Evolutionary conservation across 805 yeast species (phyloP).

Genomic region (Cyberlindnera saturnus): DNA sequence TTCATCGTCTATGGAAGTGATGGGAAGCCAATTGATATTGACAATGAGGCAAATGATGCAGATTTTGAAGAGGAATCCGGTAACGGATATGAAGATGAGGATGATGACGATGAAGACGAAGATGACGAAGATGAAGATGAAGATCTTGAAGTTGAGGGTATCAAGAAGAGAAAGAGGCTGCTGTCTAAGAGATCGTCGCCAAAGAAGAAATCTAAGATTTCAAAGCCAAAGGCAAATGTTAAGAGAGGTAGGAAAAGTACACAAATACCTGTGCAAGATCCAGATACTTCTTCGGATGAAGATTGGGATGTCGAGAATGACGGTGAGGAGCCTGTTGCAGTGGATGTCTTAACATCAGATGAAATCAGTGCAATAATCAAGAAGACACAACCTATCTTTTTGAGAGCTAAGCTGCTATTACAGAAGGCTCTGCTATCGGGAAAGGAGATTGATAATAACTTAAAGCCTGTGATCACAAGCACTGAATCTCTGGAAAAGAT

Average conservation of each 20-base stretch:
- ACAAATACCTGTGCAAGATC: conserved; percentile 11
- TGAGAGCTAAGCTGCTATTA: conserved; percentile 26
- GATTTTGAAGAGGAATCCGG: conserved; percentile 25
- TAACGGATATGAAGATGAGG: conserved; percentile 22
- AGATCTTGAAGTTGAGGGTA: conserved; percentile 1
- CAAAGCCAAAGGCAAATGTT: conserved; percentile 6
- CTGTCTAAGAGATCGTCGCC: conserved; percentile 8
- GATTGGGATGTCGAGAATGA: conserved; percentile 21
- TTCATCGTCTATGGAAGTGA: conserved; percentile 36
- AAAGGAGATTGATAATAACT: conserved; percentile 9
- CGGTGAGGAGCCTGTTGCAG: conserved; percentile 15
- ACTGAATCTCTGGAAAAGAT: conserved; percentile 20
- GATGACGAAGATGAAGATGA: conserved; percentile 18
- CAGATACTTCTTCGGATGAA: conserved; percentile 22
- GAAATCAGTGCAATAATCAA: conserved; percentile 10
- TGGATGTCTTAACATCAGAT: conserved; percentile 13
- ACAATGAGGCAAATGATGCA: conserved; percentile 28
- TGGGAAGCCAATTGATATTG: conserved; percentile 32
- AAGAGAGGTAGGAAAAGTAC: conserved; percentile 4
- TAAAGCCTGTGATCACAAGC: conserved; percentile 17
- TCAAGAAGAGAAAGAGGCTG: conserved; percentile 10
- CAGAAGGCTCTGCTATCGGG: conserved; percentile 15
- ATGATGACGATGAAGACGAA: conserved; percentile 12
- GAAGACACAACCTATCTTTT: conserved; percentile 16
- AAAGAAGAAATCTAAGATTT: conserved; percentile 6